These are phyloP conservation scores for Yamadazyma buinensis DNA, from an alignment of 1,139 yeast species.

Conservation along the genomic window DNA sequence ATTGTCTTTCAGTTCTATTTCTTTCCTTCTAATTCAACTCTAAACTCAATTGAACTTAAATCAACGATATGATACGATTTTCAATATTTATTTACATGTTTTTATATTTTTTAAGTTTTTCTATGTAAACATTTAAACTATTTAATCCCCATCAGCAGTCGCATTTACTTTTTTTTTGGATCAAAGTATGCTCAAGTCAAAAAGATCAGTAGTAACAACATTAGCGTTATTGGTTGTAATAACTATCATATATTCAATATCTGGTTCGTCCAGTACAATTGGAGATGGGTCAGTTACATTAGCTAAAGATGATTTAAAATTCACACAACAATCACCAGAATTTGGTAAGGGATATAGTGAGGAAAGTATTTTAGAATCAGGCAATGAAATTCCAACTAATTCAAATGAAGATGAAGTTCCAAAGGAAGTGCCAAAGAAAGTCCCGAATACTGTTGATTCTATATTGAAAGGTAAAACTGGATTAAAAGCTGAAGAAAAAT, in stretches of 20 bases:
- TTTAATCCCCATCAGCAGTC: no score
- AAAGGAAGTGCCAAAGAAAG: not conserved
- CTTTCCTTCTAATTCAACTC: no score
- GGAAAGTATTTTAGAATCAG: constrained; percentile 9
- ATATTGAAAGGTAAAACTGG: no score
- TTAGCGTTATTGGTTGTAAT: constrained; percentile 10
- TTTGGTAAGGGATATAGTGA: constrained; percentile 7
- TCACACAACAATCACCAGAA: not conserved
- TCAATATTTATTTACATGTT: no score
- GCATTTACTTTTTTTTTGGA: not conserved
- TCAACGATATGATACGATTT: no score
- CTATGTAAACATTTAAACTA: no score
- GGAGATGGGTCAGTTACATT: constrained; percentile 21
- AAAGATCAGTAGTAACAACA: constrained; percentile 13
- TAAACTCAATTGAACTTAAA: no score
- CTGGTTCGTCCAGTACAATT: constrained; percentile 8
- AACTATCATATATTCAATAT: constrained; percentile 13
- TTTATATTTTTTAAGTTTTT: no score
- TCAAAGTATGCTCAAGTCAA: constrained; percentile 9
- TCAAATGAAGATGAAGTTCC: constrained; percentile 5
- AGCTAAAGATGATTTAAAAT: constrained; percentile 2
- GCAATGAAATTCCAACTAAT: constrained; percentile 6
- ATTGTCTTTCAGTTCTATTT: no score
- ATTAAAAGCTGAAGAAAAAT: no score
- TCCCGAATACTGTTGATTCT: not conserved